Evolutionary conservation across 495 filamentous ascomycete genomes (phyloP), one percentile per base, ranked within the genome.

Genomic region (Penicillium argentinense): DNA sequence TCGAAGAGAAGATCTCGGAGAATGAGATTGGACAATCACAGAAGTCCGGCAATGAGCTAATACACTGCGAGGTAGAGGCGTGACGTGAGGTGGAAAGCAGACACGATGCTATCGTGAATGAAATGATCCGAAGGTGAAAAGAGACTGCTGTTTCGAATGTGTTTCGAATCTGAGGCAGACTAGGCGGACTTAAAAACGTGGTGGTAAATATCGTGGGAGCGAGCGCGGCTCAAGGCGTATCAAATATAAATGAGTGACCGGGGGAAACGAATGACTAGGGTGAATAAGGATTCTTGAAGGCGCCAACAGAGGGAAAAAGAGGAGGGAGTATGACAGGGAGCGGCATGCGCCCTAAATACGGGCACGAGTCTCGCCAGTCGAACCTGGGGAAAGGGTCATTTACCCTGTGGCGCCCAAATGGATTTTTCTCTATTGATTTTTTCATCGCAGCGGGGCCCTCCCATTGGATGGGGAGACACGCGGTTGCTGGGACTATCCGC

Each of bases 161-260:
- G 19, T 17, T 24, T 36, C 21, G 33, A 19, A 42, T 40, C 32
- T 33, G 12, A 26, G 9, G 54, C 56, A 53, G 61, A 60, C 9
- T 56, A 66, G 55, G 60, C 59, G 45, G 53, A 59, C 56, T 61
- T 51, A 42, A 52, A 32, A 37, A 11, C 17, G 39, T 39, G 13
- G 22, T 32, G 22, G 41, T 44, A 26, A 25, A 13, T 23, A 40
- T 17, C 39, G 28, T 25, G 19, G 44, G 37, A 39, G 47, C 25
- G 59, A 67, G 63, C 54, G 47, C 59, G 53, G 63, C 63, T 66
- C 58, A 41, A 30, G 47, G 27, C 11, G 42, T 36, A 39, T 40
- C 23, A 39, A 36, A 51, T 43, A 54, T 56, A 55, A 60, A 58
- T 23, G 49, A 55, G 42, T 53, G 55, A 57, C 53, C 45, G 33